Base-by-base conservation (phyloP, 2,329 filamentous ascomycete species). In the Fusarium sp. region DNA sequence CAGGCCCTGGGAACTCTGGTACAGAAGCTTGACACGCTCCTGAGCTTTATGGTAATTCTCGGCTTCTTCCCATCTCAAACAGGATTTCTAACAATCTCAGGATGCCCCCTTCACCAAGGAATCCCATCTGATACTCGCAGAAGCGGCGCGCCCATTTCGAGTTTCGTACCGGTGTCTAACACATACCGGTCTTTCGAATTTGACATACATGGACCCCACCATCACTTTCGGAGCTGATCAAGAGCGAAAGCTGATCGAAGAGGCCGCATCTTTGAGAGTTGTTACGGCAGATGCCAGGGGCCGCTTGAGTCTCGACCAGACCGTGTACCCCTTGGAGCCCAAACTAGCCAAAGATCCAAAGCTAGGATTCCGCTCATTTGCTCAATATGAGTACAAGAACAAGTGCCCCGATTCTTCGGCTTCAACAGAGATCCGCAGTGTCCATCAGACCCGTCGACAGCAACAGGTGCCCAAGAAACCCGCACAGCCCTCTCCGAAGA, bases 161-260 rank as follows among this genome's bases (percentile, higher is more conserved):
- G 37, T 81, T 18, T 71, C 64, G 16, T 82, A 76, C 20, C 74
- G 54, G 45, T 81, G 72, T 68, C 65, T 82, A 8, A 76, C 78
- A 7, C 78, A 81, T 31, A 47, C 79, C 10, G 77, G 78, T 3
- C 66, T 81, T 2, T 73, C 75, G 11, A 69, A 35, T 6, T 57
- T 76, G 6, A 82, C 81, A 2, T 81, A 79, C 63, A 52, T 75
- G 29, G 66, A 70, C n/a, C 57, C 59, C 2, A 34, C 63, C 2
- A 34, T 61, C 47, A 52, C 47, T 8, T 34, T 40, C 10, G 56
- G 62, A 3, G 11, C 13, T 5, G 42, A 50, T 4, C 37, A 64
- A 8, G 76, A 80, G 22, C 74, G 78, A 35, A 22, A 66, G 2
- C 60, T 66, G 4, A 69, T 81, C 1, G 35, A 59, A 13, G 56